These are phyloP conservation scores for Alisma plantagoaquatica DNA, from an alignment of 106 monocot species.

Conservation along the genomic window DNA sequence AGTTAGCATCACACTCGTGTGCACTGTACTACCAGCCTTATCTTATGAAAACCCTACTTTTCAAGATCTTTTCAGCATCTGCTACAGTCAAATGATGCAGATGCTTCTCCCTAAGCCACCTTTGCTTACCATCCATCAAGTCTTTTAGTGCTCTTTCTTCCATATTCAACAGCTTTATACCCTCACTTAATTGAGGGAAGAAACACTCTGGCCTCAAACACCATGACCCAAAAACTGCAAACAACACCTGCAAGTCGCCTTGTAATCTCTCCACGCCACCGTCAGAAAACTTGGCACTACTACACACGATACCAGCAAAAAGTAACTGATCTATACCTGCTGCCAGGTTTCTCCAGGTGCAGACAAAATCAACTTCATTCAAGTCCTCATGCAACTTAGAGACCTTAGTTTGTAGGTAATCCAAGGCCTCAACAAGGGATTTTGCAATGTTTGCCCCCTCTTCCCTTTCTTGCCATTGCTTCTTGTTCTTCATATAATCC, in stretches of 20 bases:
- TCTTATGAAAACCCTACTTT: conserved; percentile 46
- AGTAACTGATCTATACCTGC: conserved; percentile 52
- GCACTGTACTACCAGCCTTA: too few relatives aligned
- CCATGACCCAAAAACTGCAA: conserved; percentile 64
- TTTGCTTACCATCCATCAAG: conserved; percentile 19
- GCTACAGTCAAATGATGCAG: conserved; percentile 42
- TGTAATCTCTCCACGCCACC: conserved; percentile 50
- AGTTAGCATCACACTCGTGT: too few relatives aligned
- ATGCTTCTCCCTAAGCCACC: conserved; percentile 54
- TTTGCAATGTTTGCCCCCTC: conserved; percentile 35
- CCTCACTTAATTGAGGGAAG: conserved; percentile 53
- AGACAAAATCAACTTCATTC: conserved; percentile 59
- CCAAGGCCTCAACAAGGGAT: conserved; percentile 49
- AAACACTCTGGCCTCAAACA: conserved; percentile 89
- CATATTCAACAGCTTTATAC: conserved; percentile 46
- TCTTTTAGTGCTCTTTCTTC: conserved; percentile 25
- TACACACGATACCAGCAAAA: conserved; percentile 34
- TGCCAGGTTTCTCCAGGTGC: conserved; percentile 68
- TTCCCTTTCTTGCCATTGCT: conserved; percentile 72
- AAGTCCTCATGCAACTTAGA: conserved; percentile 45
- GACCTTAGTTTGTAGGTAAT: conserved; percentile 70
- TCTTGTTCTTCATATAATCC: conserved; percentile 83
- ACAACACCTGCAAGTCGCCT: conserved; percentile 50
- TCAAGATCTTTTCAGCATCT: conserved; percentile 67
- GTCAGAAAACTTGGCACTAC: conserved; percentile 45